phyloP scores from a whole-genome alignment of 495 filamentous ascomycete species.

The Immersiella caudata region DNA sequence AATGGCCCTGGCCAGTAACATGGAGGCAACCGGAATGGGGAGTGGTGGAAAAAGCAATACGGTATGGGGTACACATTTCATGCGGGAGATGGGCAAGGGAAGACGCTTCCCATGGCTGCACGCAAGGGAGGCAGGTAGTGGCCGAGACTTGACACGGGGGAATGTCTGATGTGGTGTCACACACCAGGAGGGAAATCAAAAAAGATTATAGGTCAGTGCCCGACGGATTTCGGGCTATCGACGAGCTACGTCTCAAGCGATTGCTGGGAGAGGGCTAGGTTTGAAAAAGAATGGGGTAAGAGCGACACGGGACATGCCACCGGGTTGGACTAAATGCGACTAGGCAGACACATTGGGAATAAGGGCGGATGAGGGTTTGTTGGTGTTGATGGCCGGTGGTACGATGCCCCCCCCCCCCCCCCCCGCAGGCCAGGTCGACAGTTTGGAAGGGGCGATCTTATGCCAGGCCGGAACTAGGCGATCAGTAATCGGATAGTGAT shows the following conservation, averaged over 20 bases:
- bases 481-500: neutral
- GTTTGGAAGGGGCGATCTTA: neutral
- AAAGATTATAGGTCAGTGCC: neutral
- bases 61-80: neutral
- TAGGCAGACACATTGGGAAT: neutral
- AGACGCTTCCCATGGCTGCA: neutral
- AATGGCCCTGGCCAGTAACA: neutral
- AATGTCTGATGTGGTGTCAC: neutral
- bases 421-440: neutral
- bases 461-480: neutral
- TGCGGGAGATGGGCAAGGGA: neutral
- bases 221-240: neutral
- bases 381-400: neutral
- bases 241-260: neutral
- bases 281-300: neutral
- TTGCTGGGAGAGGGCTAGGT: neutral
- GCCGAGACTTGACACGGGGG: neutral
- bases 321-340: neutral
- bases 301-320: neutral
- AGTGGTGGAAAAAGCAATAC: neutral
- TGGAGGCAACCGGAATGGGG: neutral
- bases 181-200: neutral
- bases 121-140: neutral
- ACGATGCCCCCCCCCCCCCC: neutral
- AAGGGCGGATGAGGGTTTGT: neutral